Evolutionary conservation across 2,329 filamentous ascomycete genomes (phyloP), one percentile per base, ranked within the genome.

Genomic region (Ustulina deusta): DNA sequence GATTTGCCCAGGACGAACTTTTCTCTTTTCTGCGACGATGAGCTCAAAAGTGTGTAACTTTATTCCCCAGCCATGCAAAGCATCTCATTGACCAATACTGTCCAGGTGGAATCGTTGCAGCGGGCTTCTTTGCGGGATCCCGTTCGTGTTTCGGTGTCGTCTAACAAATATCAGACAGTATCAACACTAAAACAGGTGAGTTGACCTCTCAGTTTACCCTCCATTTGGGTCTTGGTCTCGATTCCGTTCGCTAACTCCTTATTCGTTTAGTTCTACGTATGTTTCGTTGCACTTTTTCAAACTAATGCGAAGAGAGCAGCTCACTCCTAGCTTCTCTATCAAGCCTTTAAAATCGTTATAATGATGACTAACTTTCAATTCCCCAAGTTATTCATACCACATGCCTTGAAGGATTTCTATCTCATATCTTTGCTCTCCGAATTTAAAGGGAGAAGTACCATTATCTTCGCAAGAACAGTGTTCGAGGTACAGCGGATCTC

Each of bases 21-120:
- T 91, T 77, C 90, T 99, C 48, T 98, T 97, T 84, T 96, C 92
- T 3, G 95, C 96, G 1, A 99, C 96, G 13, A 95, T 98, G 87
- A 94, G 90, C 74, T 94, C 90, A 69, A 97, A 97, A 79, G 69
- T 70, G 9, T 27, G 66, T 56, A 1, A 9, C 34, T 22, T 22
- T n/a, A n/a, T 42, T 52, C 25, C 1, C 7, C 44, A 11, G n/a
- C 10, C 13, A 6, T 52, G 17, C 6, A 29, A n/a, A 40, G 10
- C 27, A 40, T 13, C 13, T 22, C 25, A 48, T 49, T 68, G 15
- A 68, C 48, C 3, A 1, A 10, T 22, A 10, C 7, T 38, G 7
- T 52, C 15, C 13, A 71, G 67, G 92, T 99, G 66, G 96, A 98
- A 80, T 93, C 90, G 60, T 83, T 99, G 54, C 96, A 98, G 78